Evolutionary conservation across 2,329 filamentous ascomycete species (phyloP).

Genomic region (Colletotrichum shisoi): DNA sequence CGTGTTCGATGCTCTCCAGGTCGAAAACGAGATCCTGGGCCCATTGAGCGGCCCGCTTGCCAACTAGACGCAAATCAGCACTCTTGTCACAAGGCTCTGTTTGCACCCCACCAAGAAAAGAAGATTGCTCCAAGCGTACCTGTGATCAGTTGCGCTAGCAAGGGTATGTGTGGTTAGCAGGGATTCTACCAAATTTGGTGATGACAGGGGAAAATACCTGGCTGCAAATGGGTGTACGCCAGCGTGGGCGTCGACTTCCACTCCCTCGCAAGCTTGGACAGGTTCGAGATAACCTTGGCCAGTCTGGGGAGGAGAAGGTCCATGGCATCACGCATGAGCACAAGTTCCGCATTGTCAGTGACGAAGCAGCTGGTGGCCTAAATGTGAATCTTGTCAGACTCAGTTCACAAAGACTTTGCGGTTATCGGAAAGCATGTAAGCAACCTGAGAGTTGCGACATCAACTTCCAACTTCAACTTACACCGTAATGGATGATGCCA

Average conservation of each 20-base stretch:
- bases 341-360: conserved; percentile 78
- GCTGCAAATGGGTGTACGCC: conserved; percentile 47
- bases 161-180: conserved; percentile 54
- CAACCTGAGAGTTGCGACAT: too few species aligned
- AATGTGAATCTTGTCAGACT: not conserved
- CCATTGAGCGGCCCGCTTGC: conserved; percentile 74
- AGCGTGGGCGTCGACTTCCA: conserved; percentile 69
- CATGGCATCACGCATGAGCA: conserved; percentile 74
- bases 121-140: not conserved
- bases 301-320: conserved; percentile 80
- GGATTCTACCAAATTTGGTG: not conserved
- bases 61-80: conserved; percentile 52
- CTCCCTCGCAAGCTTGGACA: conserved; percentile 74
- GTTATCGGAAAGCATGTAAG: not conserved
- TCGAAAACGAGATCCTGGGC: conserved; percentile 74
- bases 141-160: conserved; percentile 59
- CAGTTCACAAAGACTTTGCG: not conserved
- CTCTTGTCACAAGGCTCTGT: not conserved
- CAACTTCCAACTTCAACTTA: not conserved
- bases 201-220: not conserved
- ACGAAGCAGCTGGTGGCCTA: conserved; percentile 60
- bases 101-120: not conserved
- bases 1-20: conserved; percentile 74
- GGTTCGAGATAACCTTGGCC: conserved; percentile 78
- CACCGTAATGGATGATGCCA: conserved; percentile 77